Conservation (phyloP, 805 yeast species). For the Kuraishia hungarica region DNA sequence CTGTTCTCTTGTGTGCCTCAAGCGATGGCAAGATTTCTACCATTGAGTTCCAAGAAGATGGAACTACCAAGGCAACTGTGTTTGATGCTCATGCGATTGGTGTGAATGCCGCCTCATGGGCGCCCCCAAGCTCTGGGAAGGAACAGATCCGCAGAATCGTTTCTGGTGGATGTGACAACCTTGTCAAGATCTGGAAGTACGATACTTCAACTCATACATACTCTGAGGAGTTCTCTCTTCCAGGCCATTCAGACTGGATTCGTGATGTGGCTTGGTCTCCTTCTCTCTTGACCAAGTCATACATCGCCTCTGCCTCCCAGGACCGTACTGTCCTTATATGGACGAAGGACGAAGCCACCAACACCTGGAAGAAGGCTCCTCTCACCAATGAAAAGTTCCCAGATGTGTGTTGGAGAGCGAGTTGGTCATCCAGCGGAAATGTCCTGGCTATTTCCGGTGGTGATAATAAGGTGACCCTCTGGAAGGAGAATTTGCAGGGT, state of each 20-base stretch:
- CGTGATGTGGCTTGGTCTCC: conserved; percentile 99
- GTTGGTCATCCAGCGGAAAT: conserved; percentile 96
- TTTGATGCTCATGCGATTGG: conserved; percentile 89
- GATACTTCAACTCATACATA: conserved; percentile 49
- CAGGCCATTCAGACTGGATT: conserved; percentile 97
- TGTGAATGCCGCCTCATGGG: conserved; percentile 94
- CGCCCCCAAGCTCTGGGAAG: conserved; percentile 43
- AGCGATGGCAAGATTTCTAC: conserved; percentile 90
- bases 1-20: conserved; percentile 81
- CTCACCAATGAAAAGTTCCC: conserved; percentile 80
- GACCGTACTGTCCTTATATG: conserved; percentile 92
- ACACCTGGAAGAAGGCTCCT: conserved; percentile 72
- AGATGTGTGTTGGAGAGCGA: conserved; percentile 96
- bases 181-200: conserved; percentile 84
- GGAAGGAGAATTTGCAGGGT: conserved; percentile 92
- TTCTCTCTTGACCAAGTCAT: conserved; percentile 73
- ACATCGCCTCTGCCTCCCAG: conserved; percentile 94
- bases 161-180: conserved; percentile 92
- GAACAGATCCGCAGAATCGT: conserved; percentile 64
- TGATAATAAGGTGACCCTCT: conserved; percentile 88
- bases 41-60: conserved; percentile 86
- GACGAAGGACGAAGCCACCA: conserved; percentile 60
- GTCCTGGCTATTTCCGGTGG: conserved; percentile 94
- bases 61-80: conserved; percentile 55
- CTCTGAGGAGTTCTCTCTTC: conserved; percentile 64